A percentile compares a stretch with the other conserved stretches of the same genome.
These are phyloP conservation scores for Fusarium brevicatenulatum DNA, from an alignment of 2,329 filamentous ascomycete species.

Conservation along the genomic window DNA sequence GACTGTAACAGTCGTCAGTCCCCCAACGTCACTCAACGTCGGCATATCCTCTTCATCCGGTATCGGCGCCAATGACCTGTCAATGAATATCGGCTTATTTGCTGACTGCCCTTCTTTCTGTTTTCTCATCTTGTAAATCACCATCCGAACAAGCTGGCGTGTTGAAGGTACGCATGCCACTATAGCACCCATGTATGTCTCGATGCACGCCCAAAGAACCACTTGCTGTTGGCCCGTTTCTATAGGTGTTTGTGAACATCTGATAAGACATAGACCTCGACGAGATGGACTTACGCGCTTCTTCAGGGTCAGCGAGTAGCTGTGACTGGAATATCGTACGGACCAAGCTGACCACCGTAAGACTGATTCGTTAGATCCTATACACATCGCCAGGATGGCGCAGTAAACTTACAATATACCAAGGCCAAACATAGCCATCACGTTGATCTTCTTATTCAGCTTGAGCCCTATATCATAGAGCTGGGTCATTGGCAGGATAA, in stretches of 20 bases:
- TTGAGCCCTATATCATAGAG: not conserved
- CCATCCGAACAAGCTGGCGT: not conserved
- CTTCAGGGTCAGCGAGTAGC: rapidly evolving
- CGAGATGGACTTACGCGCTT: not conserved
- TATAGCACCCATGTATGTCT: slow-evolving; percentile 3
- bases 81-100: not conserved
- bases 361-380: not conserved
- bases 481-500: slow-evolving; percentile 17
- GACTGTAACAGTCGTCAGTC: not conserved
- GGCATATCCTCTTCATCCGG: not conserved
- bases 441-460: not conserved
- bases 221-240: rapidly evolving
- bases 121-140: rapidly evolving
- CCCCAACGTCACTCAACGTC: not conserved
- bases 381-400: too few relatives aligned
- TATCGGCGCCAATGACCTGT: not conserved
- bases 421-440: slow-evolving; percentile 8
- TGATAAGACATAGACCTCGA: too few relatives aligned
- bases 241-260: too few relatives aligned
- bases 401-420: slow-evolving; percentile 4
- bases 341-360: not conserved
- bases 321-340: not conserved
- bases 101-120: not conserved
- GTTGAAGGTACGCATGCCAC: slow-evolving; percentile 1
- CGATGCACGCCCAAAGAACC: not conserved